These are phyloP conservation scores for Arthrinium phaeospermum DNA, from an alignment of 2,329 filamentous ascomycete species.

Conservation along the genomic window DNA sequence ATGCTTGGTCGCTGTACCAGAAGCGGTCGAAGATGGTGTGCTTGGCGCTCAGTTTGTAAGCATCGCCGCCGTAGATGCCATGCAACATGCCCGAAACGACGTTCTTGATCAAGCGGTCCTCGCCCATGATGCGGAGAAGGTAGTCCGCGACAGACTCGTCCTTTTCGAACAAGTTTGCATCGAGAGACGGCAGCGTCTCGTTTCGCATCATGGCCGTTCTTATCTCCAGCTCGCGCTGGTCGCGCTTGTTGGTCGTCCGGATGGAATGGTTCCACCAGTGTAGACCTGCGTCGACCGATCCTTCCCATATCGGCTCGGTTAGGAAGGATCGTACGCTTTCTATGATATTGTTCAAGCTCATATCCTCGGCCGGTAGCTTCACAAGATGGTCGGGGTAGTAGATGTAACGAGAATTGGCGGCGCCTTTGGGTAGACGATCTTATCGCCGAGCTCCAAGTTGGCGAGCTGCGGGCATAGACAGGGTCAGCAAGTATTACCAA, in stretches of 20 bases:
- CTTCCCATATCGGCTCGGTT: conserved; percentile 36
- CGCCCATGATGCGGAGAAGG: conserved; percentile 58
- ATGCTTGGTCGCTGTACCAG: conserved; percentile 46
- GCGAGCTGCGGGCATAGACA: conserved; percentile 52
- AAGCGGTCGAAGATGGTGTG: conserved; percentile 61
- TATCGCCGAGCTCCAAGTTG: conserved; percentile 59
- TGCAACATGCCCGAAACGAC: conserved; percentile 78
- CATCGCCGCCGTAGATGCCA: conserved; percentile 91
- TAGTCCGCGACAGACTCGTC: conserved; percentile 79
- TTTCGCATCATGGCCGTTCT: neutral
- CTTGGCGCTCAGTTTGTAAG: conserved; percentile 77
- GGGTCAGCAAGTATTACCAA: neutral
- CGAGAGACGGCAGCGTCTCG: conserved; percentile 20
- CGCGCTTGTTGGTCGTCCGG: neutral
- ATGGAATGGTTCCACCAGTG: conserved; percentile 18
- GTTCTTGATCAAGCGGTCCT: conserved; percentile 68
- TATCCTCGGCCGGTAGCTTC: conserved; percentile 37
- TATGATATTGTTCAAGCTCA: conserved; percentile 25
- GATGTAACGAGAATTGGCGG: conserved; percentile 71
- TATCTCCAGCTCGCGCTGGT: neutral
- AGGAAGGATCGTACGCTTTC: conserved; percentile 24
- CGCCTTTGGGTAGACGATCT: conserved; percentile 57
- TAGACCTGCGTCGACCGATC: conserved; percentile 21
- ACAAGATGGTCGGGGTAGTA: conserved; percentile 89
- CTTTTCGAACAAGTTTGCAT: conserved; percentile 39